Evolutionary conservation across 1,284 basidiomycete genomes (phyloP).

Genomic region (Melampsora americana): DNA sequence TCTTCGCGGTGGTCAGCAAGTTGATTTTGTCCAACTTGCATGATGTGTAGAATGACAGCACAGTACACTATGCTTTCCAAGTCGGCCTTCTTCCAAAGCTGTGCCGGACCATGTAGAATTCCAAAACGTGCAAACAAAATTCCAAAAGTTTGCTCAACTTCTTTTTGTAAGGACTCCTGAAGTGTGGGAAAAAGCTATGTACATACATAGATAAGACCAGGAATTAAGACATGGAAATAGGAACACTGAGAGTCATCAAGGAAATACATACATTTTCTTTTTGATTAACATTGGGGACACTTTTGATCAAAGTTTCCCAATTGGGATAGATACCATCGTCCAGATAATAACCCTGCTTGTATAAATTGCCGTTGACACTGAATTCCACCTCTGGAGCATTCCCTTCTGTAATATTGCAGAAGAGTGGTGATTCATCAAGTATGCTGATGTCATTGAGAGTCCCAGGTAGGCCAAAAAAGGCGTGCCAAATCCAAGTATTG

Average conservation of each 20-base stretch:
- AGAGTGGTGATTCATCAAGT: not conserved
- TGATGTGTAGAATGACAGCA: too few species aligned
- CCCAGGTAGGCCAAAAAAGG: too few species aligned
- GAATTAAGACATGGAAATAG: not conserved
- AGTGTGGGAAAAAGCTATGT: not conserved
- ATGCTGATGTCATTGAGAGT: not conserved
- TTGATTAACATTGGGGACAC: not conserved
- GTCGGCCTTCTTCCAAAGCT: too few species aligned
- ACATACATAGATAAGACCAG: not conserved
- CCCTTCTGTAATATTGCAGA: not conserved
- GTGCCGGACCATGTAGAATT: too few species aligned
- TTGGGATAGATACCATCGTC: constrained; percentile 9
- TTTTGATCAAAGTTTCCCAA: constrained; percentile 3
- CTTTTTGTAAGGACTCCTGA: not conserved
- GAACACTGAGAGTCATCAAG: not conserved
- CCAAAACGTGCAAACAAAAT: not conserved
- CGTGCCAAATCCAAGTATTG: not conserved
- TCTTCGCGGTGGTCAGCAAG: too few species aligned
- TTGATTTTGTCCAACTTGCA: too few species aligned
- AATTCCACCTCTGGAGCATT: not conserved
- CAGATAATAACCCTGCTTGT: too few species aligned
- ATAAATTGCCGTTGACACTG: not conserved
- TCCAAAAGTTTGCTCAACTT: not conserved
- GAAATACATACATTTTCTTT: not conserved
- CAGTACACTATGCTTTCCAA: too few species aligned